These are phyloP conservation scores for Rhamnella rubrinervis DNA, from an alignment of 331 rosid species.

Conservation along the genomic window DNA sequence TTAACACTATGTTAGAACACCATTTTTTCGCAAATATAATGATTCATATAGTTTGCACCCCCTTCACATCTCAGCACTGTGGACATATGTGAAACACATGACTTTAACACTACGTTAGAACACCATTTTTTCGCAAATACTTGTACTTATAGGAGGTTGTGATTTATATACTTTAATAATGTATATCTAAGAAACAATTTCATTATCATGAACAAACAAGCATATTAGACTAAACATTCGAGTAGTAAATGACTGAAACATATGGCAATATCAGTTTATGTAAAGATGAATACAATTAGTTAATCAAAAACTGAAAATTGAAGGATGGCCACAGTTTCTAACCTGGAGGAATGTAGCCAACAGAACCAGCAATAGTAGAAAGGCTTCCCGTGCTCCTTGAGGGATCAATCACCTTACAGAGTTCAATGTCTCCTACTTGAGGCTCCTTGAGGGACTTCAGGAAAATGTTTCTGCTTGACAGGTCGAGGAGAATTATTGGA, in stretches of 20 bases:
- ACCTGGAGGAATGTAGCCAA: constrained; percentile 98
- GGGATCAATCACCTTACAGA: constrained; percentile 80
- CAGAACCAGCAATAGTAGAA: constrained; percentile 86
- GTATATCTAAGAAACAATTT: no score
- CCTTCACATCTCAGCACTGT: no score
- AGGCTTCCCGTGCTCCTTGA: constrained; percentile 83
- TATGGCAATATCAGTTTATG: neutral
- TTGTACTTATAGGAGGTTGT: no score
- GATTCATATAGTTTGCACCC: no score
- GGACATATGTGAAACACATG: no score
- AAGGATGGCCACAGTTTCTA: constrained; percentile 23
- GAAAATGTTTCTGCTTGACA: constrained; percentile 74
- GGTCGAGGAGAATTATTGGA: constrained; percentile 81
- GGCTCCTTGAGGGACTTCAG: constrained; percentile 94
- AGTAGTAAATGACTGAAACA: neutral
- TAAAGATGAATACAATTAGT: neutral
- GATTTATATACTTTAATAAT: no score
- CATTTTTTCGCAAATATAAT: no score
- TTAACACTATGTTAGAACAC: no score
- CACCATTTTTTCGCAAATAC: no score
- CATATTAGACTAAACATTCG: neutral
- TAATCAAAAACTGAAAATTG: neutral
- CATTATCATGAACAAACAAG: neutral
- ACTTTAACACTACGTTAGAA: no score
- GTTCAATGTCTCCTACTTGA: constrained; percentile 87